Conservation (phyloP, 139 green algal genomes). For the Chlamydomonas asymmetrica region DNA sequence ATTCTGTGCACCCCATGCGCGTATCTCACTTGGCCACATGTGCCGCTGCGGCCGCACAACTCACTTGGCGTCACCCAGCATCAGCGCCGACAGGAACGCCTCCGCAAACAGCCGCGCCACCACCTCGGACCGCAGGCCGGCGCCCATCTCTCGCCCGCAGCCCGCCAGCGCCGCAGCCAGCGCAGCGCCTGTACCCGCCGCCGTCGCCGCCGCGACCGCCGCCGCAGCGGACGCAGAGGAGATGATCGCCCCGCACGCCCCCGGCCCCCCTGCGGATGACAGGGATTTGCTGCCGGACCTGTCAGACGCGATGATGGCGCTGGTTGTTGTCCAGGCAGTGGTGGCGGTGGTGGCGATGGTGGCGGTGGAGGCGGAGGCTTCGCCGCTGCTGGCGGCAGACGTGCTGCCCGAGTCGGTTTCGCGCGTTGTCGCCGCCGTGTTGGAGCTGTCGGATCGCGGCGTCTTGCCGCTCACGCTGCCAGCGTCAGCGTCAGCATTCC, state of each 20-base stretch:
- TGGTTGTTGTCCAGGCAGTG: background rate
- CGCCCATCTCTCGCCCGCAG: background rate
- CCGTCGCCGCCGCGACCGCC: background rate
- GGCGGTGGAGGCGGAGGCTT: background rate
- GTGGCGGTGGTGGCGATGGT: background rate
- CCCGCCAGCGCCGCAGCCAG: too few relatives aligned
- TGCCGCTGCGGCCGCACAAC: too few relatives aligned
- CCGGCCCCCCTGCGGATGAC: background rate
- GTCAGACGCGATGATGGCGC: background rate
- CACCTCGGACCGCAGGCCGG: constrained; percentile 1
- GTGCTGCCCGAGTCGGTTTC: too few relatives aligned
- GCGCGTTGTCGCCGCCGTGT: too few relatives aligned
- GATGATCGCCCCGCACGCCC: background rate
- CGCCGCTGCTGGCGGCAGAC: background rate
- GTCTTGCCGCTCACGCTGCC: too few relatives aligned
- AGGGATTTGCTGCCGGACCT: background rate
- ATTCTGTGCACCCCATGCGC: too few relatives aligned
- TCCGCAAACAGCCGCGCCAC: constrained; percentile 7
- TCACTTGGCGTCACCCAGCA: constrained; percentile 8
- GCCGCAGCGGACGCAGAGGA: background rate
- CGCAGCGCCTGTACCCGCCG: background rate
- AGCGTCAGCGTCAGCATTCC: too few relatives aligned
- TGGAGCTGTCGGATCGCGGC: too few relatives aligned
- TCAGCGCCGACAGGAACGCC: constrained; percentile 11
- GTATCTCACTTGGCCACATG: too few relatives aligned